phyloP scores from a whole-genome alignment of 768 basidiomycete genomes.

The Hortiboletus flavorubellus region DNA sequence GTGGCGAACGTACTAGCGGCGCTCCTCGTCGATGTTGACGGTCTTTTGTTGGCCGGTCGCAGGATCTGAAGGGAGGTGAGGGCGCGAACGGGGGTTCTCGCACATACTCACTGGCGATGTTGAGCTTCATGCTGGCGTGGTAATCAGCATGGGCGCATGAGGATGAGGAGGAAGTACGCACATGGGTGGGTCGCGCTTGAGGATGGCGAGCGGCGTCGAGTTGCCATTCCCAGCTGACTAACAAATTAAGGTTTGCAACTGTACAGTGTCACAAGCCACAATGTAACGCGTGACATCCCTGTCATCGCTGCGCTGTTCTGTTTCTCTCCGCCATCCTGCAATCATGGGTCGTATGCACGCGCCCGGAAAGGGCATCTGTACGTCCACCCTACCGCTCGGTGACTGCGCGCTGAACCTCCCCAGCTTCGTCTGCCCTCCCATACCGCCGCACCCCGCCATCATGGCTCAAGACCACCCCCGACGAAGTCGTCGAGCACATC shows the following conservation, averaged over 20 bases:
- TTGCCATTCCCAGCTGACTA: constrained; percentile 15
- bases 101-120: constrained; percentile 80
- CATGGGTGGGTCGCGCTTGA: no score
- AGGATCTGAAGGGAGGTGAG: constrained; percentile 58
- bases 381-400: constrained; percentile 23
- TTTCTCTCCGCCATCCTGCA: constrained; percentile 5
- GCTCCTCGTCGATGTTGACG: constrained; percentile 92
- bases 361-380: constrained; percentile 99
- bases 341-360: constrained; percentile 99
- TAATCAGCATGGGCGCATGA: not conserved
- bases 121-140: constrained; percentile 82
- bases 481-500: constrained; percentile 95
- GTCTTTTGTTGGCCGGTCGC: constrained; percentile 98
- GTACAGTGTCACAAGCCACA: constrained; percentile 47
- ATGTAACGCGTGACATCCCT: constrained; percentile 28
- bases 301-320: constrained; percentile 22
- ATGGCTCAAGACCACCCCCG: constrained; percentile 96
- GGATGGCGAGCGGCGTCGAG: no score
- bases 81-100: not conserved
- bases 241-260: constrained; percentile 58
- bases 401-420: constrained; percentile 36
- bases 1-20: constrained; percentile 56
- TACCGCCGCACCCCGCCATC: constrained; percentile 93
- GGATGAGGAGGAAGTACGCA: no score
- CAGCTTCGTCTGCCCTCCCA: constrained; percentile 87